Evolutionary conservation across 2,329 filamentous ascomycete genomes (phyloP).

Genomic region (Proliferodiscus dingleyae): DNA sequence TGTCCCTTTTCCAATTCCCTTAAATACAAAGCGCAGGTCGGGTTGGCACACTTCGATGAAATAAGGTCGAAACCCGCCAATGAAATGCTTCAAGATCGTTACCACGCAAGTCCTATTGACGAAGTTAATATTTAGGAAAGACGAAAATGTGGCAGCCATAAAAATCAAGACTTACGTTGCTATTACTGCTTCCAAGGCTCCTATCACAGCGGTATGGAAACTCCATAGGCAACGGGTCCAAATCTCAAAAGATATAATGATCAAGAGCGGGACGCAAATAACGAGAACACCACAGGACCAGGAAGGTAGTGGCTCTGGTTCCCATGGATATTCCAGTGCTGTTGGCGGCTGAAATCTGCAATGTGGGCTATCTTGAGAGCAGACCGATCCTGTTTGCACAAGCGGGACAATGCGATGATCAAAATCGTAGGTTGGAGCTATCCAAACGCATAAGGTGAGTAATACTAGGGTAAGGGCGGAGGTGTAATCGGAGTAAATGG

Average conservation of each 20-base stretch:
- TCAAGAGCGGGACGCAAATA: slow-evolving; percentile 55
- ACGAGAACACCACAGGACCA: slow-evolving; percentile 63
- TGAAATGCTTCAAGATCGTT: slow-evolving; percentile 68
- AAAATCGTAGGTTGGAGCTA: slow-evolving; percentile 15
- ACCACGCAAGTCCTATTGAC: slow-evolving; percentile 61
- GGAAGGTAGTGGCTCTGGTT: slow-evolving; percentile 46
- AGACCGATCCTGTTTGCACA: not conserved
- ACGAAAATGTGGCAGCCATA: slow-evolving; percentile 34
- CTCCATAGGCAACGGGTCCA: slow-evolving; percentile 61
- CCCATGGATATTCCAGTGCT: slow-evolving; percentile 15
- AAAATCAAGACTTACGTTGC: slow-evolving; percentile 12
- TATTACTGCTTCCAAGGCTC: slow-evolving; percentile 17
- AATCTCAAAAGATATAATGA: slow-evolving; percentile 61
- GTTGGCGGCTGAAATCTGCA: slow-evolving; percentile 5
- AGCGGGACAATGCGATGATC: slow-evolving; percentile 15
- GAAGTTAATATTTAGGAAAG: slow-evolving; percentile 40
- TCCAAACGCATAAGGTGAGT: slow-evolving; percentile 13
- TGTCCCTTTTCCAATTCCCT: slow-evolving; percentile 59
- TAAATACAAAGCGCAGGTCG: slow-evolving; percentile 37
- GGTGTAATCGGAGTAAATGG: slow-evolving; percentile 9
- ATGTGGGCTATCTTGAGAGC: not conserved
- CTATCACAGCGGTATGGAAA: slow-evolving; percentile 30
- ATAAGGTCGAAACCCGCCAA: slow-evolving; percentile 64
- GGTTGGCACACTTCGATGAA: slow-evolving; percentile 67
- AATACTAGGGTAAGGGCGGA: slow-evolving; percentile 9